Base-by-base conservation (phyloP, 2,329 filamentous ascomycete species). In the Penicillium italicum region DNA sequence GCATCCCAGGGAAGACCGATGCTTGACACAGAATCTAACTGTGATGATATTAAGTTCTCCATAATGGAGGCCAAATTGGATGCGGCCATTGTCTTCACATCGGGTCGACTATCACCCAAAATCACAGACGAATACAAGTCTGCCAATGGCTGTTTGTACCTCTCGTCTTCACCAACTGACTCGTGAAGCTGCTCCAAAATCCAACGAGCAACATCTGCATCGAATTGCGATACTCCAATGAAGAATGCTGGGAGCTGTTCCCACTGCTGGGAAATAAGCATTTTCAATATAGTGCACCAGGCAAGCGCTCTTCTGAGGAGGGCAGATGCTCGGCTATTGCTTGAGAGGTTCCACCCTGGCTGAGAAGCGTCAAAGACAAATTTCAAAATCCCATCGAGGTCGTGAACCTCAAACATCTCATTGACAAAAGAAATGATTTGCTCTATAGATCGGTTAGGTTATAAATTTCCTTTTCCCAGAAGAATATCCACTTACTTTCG, bases 181-280 rank as follows among this genome's bases (percentile, higher is more conserved):
- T 63, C 59, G 11, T 72, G 64, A 2, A 74, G 58, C 26, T 64
- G 65, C 40, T 74, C 65, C 34, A 73, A 50, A 8, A 76, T 49
- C 72, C 72, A 76, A 40, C 65, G 63, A 24, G 64, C 67, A 20
- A 67, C 68, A 60, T 76, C 68, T 9, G 66, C 59, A 51, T 75
- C 73, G 12, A 67, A 66, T 2, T 42, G 42, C 3, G 69, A 68
- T 26, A 74, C 59, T 12, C 50, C 58, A 12, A 57, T 56, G 38
- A 70, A 60, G 22, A 73, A 66, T 1, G 47, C 14, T 12, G 57
- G 49, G 16, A 72, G 38, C 2, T 61, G 56, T 1, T 59, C 46
- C 44, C 60, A 57, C 34, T 64, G 52, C 8, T 50, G 48, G 0
- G 56, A 63, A 12, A 59, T 38, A 7, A 73, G 58, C 50, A 65